Evolutionary conservation across 2,329 filamentous ascomycete species (phyloP), one percentile per base, ranked within the genome.

Genomic region (Calonectria henricotiae): DNA sequence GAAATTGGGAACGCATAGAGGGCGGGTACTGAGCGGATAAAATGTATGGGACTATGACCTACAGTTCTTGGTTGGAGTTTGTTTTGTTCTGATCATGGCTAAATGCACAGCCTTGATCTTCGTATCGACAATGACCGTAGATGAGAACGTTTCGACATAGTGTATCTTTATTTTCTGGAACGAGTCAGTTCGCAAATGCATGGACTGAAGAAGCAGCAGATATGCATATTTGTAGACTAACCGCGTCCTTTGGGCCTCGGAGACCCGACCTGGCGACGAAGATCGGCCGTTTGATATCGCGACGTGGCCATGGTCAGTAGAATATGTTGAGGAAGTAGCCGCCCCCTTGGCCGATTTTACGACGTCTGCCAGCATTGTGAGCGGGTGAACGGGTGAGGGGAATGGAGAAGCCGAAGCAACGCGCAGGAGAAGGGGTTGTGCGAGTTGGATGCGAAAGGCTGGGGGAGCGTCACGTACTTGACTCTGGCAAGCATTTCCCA

Each of bases 121-220:
- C 94, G 83, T 95, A 97, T 74, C 94, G 92, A 82, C 95, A 98
- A 83, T 96, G 93, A 67, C 95, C 95, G 82, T 97, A 98, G 78
- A 98, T 97, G 72, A 95, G 89, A 71, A 98, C 92, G 83, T 98
- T 98, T 79, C 95, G 92, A 84, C 95, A 98, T 68, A 96, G 89
- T 7, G 94, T 97, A 81, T 97, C 95, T 84, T 96, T 97, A 82
- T 93, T 93, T 84, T 94, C 92, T 93, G 32, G 7, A 46, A 62
- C 68, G 58, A 65, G 69, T 74, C 65, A 76, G 71, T 58, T 58
- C 35, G 51, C 32, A 55, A 62, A 49, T 49, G 32, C 64, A 55
- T 68, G 37, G 32, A 23, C 63, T 62, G 51, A n/a, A 51, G 54
- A 55, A 64, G 47, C 37, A 12, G 63, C 49, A 49, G 23, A n/a